phyloP scores from a whole-genome alignment of 1,139 yeast genomes.

The Geotrichum siamense region DNA sequence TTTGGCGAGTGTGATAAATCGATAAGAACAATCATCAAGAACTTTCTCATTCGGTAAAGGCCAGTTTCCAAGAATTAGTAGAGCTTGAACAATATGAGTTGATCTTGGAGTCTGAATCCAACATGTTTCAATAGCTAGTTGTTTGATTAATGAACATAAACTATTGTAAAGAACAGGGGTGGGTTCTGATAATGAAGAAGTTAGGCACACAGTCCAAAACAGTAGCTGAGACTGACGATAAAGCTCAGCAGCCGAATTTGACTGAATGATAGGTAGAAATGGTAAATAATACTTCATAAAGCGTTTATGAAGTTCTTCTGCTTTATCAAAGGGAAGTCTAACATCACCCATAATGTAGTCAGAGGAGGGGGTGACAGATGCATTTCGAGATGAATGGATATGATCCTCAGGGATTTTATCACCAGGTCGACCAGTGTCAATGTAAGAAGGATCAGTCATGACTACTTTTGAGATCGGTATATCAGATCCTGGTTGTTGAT shows the following conservation, averaged over 20 bases:
- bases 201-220: slow-evolving; percentile 84
- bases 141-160: slow-evolving; percentile 71
- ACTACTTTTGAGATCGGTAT: slow-evolving; percentile 7
- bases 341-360: slow-evolving; percentile 69
- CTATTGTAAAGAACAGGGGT: slow-evolving; percentile 76
- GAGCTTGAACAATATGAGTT: slow-evolving; percentile 85
- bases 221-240: slow-evolving; percentile 76
- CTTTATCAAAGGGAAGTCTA: slow-evolving; percentile 54
- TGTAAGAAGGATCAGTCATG: slow-evolving; percentile 1
- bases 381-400: slow-evolving; percentile 12
- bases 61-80: slow-evolving; percentile 76
- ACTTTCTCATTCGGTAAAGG: slow-evolving; percentile 90
- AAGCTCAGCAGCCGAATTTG: slow-evolving; percentile 65
- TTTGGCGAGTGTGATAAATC: slow-evolving; percentile 83
- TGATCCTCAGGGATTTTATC: slow-evolving; percentile 15
- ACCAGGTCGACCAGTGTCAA: slow-evolving; percentile 15
- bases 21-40: slow-evolving; percentile 80
- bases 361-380: slow-evolving; percentile 9
- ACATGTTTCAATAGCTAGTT: slow-evolving; percentile 84
- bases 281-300: slow-evolving; percentile 66
- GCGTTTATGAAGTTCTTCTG: slow-evolving; percentile 60
- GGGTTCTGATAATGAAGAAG: slow-evolving; percentile 80
- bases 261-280: slow-evolving; percentile 67
- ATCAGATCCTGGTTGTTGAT: not conserved
- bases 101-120: slow-evolving; percentile 92